phyloP scores from a whole-genome alignment of 2,329 filamentous ascomycete species.

The Penicillium vulpinum region DNA sequence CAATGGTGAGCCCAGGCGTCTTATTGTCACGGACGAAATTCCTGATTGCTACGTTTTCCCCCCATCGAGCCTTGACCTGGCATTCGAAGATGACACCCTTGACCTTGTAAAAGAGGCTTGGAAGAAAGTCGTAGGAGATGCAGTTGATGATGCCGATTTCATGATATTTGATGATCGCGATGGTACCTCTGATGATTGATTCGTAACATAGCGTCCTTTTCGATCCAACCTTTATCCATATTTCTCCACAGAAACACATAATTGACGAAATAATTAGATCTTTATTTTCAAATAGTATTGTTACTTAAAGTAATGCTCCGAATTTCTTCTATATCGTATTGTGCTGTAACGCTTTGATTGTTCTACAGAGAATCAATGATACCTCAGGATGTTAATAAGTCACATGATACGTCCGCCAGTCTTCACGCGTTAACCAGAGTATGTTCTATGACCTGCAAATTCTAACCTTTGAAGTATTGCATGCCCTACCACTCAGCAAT shows the following conservation, averaged over 20 bases:
- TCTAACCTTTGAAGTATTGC: no score
- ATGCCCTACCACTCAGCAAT: no score
- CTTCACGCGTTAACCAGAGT: background rate
- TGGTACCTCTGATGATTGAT: conserved; percentile 55
- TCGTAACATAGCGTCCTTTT: conserved; percentile 14
- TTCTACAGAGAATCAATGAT: background rate
- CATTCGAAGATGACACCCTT: conserved; percentile 71
- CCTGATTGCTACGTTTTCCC: conserved; percentile 58
- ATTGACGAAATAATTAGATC: background rate
- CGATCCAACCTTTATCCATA: background rate
- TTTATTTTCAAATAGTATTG: background rate
- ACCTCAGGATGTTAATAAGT: background rate
- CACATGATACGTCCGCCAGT: no score
- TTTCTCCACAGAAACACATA: conserved; percentile 4
- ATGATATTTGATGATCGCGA: conserved; percentile 79
- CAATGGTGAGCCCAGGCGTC: conserved; percentile 11
- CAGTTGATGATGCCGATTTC: conserved; percentile 58
- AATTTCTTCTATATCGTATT: background rate
- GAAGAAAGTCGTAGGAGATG: conserved; percentile 60
- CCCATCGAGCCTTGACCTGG: conserved; percentile 62
- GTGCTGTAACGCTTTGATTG: background rate
- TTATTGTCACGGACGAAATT: conserved; percentile 30
- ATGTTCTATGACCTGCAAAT: background rate
- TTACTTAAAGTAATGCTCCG: background rate
- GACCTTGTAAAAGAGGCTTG: conserved; percentile 69